Evolutionary conservation across 257 asterid species (phyloP).

Genomic region (Craterostigma plantagineum): DNA sequence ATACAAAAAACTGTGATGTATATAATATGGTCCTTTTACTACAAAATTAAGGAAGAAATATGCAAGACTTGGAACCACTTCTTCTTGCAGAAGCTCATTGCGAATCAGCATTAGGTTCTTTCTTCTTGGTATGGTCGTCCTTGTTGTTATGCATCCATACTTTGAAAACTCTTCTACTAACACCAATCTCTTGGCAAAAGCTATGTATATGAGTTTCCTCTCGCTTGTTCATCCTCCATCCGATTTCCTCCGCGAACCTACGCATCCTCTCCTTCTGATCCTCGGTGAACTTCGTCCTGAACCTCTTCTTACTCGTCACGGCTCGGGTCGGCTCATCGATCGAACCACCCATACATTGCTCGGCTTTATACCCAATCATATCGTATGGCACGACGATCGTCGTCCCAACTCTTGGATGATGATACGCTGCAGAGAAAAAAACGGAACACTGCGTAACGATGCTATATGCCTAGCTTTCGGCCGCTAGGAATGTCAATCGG

Average conservation of each 20-base stretch:
- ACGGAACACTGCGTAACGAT: too few species aligned
- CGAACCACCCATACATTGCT: too few species aligned
- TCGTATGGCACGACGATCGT: conserved; percentile 20
- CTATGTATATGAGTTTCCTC: conserved; percentile 65
- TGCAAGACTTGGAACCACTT: too few species aligned
- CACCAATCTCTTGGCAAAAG: conserved; percentile 66
- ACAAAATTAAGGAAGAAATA: too few species aligned
- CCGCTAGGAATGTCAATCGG: too few species aligned
- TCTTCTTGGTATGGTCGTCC: conserved; percentile 46
- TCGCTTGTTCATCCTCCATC: conserved; percentile 82
- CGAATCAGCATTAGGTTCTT: not conserved
- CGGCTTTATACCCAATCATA: conserved; percentile 40
- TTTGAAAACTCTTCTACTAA: conserved; percentile 65
- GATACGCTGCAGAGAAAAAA: conserved; percentile 28
- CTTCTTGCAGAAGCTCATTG: too few species aligned
- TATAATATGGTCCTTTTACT: too few species aligned
- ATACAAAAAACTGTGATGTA: too few species aligned
- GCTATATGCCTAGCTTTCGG: too few species aligned
- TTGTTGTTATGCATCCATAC: conserved; percentile 96
- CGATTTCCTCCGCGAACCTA: conserved; percentile 62
- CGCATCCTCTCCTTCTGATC: conserved; percentile 92
- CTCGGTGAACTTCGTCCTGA: conserved; percentile 58
- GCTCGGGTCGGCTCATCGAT: too few species aligned
- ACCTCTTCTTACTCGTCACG: conserved; percentile 43
- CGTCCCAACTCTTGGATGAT: conserved; percentile 26